Evolutionary conservation across 257 asterid species (phyloP), one percentile per base, ranked within the genome.

Genomic region (Nicotiana tomentosiformis): DNA sequence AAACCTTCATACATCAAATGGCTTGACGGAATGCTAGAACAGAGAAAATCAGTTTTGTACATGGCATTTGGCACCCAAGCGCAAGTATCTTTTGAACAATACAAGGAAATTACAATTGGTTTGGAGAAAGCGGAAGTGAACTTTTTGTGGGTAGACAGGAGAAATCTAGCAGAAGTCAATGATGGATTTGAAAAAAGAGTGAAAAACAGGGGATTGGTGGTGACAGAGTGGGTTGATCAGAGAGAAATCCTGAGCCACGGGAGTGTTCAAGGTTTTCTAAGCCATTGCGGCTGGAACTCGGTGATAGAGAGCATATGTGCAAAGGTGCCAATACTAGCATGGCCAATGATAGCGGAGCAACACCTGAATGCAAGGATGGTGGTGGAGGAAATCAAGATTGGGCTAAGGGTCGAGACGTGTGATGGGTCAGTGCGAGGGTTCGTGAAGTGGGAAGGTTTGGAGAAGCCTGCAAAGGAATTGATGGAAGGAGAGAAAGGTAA

Each of bases 341-440:
- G 97, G 97, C 97, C 97, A 1, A 89, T 94, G 95, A 87, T 91
- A 92, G 97, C 95, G 46, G 97, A 94, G 82, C 97, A 94, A 64
- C 88, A 55, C 1, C 33, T 93, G 53, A 93, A 94, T 35, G 97
- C 93, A 0, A 90, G 85, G 79, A 84, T 93, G 84, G 90, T 94
- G 17, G 91, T 43, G 43, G 97, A 95, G n/a, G 98, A 88, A 87
- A 87, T 92, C 37, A 82, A 84, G 76, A 67, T 93, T 2, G 96
- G 94, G 0, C 8, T 92, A 4, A 83, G 90, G 56, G 92, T 89
- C 0, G 82, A 77, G 26, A 87, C 92, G 0, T 78, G 77, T 2
- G 84, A 89, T 83, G 96, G 93, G 15, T 49, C 87, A 1, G 82
- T 85, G 3, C 89, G 81, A 61, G 97, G 97, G 58, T 89, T 91